A percentile compares a stretch with the other conserved stretches of the same genome.
These are phyloP conservation scores for Pichia sp. DNA, from an alignment of 1,139 yeast species.

Conservation along the genomic window DNA sequence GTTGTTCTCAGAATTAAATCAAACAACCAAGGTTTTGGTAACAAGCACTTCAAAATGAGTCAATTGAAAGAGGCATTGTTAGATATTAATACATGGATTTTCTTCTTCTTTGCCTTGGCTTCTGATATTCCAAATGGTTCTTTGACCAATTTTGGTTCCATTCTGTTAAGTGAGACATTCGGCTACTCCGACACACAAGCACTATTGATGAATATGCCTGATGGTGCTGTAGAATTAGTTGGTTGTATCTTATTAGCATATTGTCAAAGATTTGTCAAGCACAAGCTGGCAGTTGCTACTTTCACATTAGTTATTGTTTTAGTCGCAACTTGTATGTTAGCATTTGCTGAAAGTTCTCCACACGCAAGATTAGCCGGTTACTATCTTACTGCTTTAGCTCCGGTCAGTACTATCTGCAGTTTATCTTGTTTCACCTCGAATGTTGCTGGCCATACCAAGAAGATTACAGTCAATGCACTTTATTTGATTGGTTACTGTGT, in stretches of 20 bases:
- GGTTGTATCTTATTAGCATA: slow-evolving; percentile 34
- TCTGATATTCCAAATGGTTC: slow-evolving; percentile 33
- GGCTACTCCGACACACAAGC: slow-evolving; percentile 21
- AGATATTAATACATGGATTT: slow-evolving; percentile 36
- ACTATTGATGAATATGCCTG: slow-evolving; percentile 32
- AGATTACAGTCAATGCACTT: slow-evolving; percentile 46
- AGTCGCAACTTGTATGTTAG: slow-evolving; percentile 39
- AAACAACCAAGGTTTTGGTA: slow-evolving; percentile 41
- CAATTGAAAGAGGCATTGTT: slow-evolving; percentile 38
- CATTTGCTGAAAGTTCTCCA: slow-evolving; percentile 31
- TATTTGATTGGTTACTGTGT: slow-evolving; percentile 49
- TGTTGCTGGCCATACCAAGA: slow-evolving; percentile 44
- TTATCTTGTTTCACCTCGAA: slow-evolving; percentile 40
- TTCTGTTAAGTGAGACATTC: slow-evolving; percentile 21
- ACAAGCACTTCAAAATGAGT: slow-evolving; percentile 31
- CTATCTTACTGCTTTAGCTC: slow-evolving; percentile 26
- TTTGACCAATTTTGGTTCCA: slow-evolving; percentile 28
- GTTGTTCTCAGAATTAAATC: slow-evolving; percentile 31
- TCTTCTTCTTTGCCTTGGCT: slow-evolving; percentile 26
- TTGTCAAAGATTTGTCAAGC: slow-evolving; percentile 22
- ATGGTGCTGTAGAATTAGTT: slow-evolving; percentile 31
- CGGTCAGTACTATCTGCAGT: slow-evolving; percentile 33
- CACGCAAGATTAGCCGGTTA: slow-evolving; percentile 38
- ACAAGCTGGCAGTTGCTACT: slow-evolving; percentile 37
- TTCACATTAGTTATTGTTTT: slow-evolving; percentile 31